Conservation (phyloP, 2,329 filamentous ascomycete species). For the Epichloe sibirici region DNA sequence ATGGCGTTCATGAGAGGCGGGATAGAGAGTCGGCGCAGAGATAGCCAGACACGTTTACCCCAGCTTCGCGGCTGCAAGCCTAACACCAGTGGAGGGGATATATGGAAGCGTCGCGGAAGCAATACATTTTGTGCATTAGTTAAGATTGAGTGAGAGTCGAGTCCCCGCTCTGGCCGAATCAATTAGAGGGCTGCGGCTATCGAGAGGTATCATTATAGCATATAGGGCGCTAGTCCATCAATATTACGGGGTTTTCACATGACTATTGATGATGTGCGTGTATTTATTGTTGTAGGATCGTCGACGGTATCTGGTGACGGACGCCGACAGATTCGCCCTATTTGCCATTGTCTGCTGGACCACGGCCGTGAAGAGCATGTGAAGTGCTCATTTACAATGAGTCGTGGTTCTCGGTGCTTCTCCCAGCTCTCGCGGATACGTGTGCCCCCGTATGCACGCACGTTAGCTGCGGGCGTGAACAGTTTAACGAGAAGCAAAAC, state of each 20-base stretch:
- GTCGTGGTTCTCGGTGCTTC: no score
- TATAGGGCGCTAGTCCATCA: slow-evolving; percentile 1
- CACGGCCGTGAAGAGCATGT: no score
- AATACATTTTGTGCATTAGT: slow-evolving; percentile 3
- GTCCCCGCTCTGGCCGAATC: background rate
- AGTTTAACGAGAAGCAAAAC: no score
- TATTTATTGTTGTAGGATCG: no score
- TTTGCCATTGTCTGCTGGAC: no score
- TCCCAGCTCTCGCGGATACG: no score
- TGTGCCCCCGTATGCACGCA: no score
- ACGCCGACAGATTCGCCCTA: no score
- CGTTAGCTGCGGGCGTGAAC: no score
- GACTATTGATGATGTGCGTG: background rate
- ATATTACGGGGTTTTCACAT: background rate
- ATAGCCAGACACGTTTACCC: background rate
- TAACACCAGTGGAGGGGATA: background rate
- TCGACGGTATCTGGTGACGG: no score
- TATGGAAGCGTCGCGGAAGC: background rate
- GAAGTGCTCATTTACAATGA: no score
- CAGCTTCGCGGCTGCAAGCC: slow-evolving; percentile 1
- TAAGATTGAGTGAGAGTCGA: slow-evolving; percentile 1
- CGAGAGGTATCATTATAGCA: slow-evolving; percentile 1
- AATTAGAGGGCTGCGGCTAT: background rate
- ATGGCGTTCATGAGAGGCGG: slow-evolving; percentile 2
- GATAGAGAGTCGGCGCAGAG: background rate